Base-by-base conservation (phyloP, 768 basidiomycete genomes). In the Collybiopsis luxurians region DNA sequence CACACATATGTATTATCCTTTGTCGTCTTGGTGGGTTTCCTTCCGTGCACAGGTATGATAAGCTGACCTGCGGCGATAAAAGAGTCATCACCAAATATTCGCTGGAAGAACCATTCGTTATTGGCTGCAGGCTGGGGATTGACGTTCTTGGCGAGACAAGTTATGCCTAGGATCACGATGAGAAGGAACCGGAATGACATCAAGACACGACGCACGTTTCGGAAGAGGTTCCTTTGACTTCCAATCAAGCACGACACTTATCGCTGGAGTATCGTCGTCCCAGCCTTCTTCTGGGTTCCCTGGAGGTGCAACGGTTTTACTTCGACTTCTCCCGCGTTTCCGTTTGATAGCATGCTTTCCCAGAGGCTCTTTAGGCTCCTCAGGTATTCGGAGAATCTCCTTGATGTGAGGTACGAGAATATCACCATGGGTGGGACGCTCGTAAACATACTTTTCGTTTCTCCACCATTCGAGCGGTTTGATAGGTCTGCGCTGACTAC, bases 1-100 rank as follows among this genome's bases (percentile, higher is more conserved):
- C 90, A 62, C 60, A 94, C 92, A 67, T 91, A 95, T 24, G 92
- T 92, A 63, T 98, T 99, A 65, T 98, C 97, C 67, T 90, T 95
- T 1, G 94, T 85, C 23, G 83, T 81, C 68, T 98, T 98, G 58
- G 82, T 85, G 13, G 90, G 90, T 71, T 99, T 99, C 59, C 82
- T 77, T n/a, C 83, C 82, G 6, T 81, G 76, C 0, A 89, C 83
- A 3, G 93, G 93, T 39, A 98, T 89, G 53, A 81, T 77, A 44
- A 98, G 77, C 60, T 94, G 84, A 0, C 97, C 97, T 28, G 92
- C 89, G 1, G 95, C 96, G 58, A 98, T 85, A 67, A 92, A 98
- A 44, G 91, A 85, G 45, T 85, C 90, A 60, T 98, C 96, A 26
- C 89, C 86, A 64, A 95, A 96, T 21, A 97, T 81, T 73, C 94